These are phyloP conservation scores for Hyphopichia wangnamkhiaoensis DNA, from an alignment of 1,139 yeast genomes.

Conservation along the genomic window DNA sequence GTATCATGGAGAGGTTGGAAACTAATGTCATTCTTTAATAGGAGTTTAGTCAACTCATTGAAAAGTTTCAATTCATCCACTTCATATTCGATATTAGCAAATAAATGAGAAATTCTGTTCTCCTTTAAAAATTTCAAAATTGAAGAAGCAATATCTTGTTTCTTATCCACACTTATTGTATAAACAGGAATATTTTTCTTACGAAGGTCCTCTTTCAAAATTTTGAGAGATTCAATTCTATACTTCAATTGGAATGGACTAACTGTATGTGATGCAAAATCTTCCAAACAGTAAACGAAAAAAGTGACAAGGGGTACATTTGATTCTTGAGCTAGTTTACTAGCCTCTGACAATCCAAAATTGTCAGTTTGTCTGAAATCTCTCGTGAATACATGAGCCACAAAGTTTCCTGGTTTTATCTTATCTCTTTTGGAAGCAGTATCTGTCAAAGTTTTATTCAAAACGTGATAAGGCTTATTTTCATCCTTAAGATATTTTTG, in stretches of 20 bases:
- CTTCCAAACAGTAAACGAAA: conserved; percentile 41
- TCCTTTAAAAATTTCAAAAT: conserved; percentile 26
- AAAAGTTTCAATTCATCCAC: conserved; percentile 51
- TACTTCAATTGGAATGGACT: conserved; percentile 45
- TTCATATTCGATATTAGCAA: conserved; percentile 50
- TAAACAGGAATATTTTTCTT: conserved; percentile 42
- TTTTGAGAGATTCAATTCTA: conserved; percentile 30
- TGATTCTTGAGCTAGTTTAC: conserved; percentile 23
- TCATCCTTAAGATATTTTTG: conserved; percentile 23
- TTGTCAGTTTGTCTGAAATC: conserved; percentile 47
- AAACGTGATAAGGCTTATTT: conserved; percentile 21
- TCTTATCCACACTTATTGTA: conserved; percentile 30
- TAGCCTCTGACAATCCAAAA: conserved; percentile 35
- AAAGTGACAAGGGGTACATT: conserved; percentile 34
- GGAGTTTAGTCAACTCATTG: conserved; percentile 18
- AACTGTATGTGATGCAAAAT: conserved; percentile 40
- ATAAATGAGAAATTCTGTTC: conserved; percentile 31
- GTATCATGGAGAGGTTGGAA: conserved; percentile 44
- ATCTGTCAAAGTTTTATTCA: conserved; percentile 7
- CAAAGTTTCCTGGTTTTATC: conserved; percentile 13
- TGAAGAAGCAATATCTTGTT: conserved; percentile 17
- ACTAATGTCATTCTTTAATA: conserved; percentile 16
- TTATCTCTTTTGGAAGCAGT: conserved; percentile 2
- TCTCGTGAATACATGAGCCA: conserved; percentile 46
- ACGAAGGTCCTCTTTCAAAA: conserved; percentile 28